A percentile compares a stretch with the other conserved stretches of the same genome.
Evolutionary conservation across 1,139 yeast species (phyloP).

Genomic region (Scheffersomyces segobiensis): DNA sequence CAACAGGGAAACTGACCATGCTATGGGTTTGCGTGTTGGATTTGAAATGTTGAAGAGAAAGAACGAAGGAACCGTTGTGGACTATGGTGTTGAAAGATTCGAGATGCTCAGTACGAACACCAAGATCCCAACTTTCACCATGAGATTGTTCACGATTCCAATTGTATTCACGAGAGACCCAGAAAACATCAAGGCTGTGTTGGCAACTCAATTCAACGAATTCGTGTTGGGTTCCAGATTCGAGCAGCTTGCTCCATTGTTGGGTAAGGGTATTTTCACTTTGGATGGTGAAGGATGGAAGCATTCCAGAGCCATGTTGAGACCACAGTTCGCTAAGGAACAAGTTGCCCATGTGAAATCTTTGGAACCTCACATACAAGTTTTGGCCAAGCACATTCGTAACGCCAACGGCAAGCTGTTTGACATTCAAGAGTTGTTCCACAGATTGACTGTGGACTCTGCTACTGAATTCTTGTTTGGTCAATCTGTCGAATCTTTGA

Average conservation of each 20-base stretch:
- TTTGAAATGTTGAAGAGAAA: slow-evolving; percentile 7
- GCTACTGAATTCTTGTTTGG: slow-evolving; percentile 46
- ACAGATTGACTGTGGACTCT: slow-evolving; percentile 40
- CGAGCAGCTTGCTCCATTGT: slow-evolving; percentile 38
- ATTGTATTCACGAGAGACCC: slow-evolving; percentile 21
- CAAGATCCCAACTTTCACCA: slow-evolving; percentile 12
- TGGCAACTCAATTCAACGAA: slow-evolving; percentile 50
- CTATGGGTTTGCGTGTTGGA: slow-evolving; percentile 13
- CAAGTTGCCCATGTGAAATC: slow-evolving; percentile 51
- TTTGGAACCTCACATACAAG: slow-evolving; percentile 49
- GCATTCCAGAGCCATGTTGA: slow-evolving; percentile 56
- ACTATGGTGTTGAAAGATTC: slow-evolving; percentile 9
- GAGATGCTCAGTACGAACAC: slow-evolving; percentile 2
- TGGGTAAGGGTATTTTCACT: slow-evolving; percentile 62
- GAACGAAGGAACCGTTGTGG: slow-evolving; percentile 12
- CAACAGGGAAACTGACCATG: slow-evolving; percentile 8
- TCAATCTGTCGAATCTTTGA: slow-evolving; percentile 30
- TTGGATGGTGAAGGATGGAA: slow-evolving; percentile 59
- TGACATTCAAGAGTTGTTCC: slow-evolving; percentile 41
- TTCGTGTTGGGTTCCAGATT: slow-evolving; percentile 54
- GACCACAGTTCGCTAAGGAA: slow-evolving; percentile 60
- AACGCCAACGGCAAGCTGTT: slow-evolving; percentile 21
- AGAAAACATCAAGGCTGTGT: slow-evolving; percentile 37
- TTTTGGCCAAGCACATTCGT: slow-evolving; percentile 33
- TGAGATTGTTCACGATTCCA: slow-evolving; percentile 14